Evolutionary conservation across 805 yeast species (phyloP).

Genomic region (Blastobotrys attinorum): DNA sequence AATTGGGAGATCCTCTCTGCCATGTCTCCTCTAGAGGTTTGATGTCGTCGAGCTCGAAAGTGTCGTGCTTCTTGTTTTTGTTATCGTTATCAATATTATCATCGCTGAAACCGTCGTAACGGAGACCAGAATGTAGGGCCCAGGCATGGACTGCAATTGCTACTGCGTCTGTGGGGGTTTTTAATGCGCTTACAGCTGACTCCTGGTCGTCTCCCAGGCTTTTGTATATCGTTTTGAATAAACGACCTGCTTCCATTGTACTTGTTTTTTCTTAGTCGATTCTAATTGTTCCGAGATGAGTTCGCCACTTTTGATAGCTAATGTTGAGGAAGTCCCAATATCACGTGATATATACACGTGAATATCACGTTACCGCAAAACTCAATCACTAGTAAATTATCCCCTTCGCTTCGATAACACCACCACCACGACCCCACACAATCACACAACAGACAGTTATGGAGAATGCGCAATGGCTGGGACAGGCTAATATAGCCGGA

Average conservation of each 20-base stretch:
- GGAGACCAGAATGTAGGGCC: conserved; percentile 8
- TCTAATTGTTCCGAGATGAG: too few relatives aligned
- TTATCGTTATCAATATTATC: too few relatives aligned
- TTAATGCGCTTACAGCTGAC: conserved; percentile 4
- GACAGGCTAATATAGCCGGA: not conserved
- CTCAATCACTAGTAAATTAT: too few relatives aligned
- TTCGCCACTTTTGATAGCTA: too few relatives aligned
- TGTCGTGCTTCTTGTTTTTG: not conserved
- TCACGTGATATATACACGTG: too few relatives aligned
- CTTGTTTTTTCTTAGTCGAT: not conserved
- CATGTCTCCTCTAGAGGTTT: conserved; percentile 7
- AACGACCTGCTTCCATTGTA: conserved; percentile 16
- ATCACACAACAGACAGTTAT: not conserved
- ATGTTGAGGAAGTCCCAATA: too few relatives aligned
- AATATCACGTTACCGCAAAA: too few relatives aligned
- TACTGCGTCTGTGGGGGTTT: conserved; percentile 16
- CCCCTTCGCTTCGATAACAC: not conserved
- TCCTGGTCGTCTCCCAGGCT: conserved; percentile 13
- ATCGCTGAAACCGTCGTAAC: not conserved
- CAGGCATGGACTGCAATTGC: conserved; percentile 16
- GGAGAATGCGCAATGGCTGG: not conserved
- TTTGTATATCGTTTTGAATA: conserved; percentile 12
- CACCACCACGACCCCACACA: not conserved
- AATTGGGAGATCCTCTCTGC: conserved; percentile 16
- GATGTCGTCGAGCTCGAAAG: not conserved